Evolutionary conservation across 1,284 basidiomycete species (phyloP).

Genomic region (Cryptococcus deneoformans): DNA sequence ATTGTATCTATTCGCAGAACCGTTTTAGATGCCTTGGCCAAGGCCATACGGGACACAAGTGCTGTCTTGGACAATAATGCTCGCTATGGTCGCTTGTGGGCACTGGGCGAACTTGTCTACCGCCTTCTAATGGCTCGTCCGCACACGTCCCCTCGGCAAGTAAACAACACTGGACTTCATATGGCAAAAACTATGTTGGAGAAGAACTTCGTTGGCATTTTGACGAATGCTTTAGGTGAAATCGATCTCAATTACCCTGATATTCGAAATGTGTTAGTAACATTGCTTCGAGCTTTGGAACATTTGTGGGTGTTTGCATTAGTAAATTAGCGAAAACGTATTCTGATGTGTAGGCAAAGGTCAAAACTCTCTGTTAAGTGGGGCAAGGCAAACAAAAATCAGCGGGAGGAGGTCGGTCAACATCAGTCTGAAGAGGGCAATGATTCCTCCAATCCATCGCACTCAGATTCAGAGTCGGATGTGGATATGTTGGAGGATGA

Average conservation of each 20-base stretch:
- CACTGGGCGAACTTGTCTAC: constrained; percentile 82
- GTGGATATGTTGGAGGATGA: constrained; percentile 65
- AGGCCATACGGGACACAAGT: constrained; percentile 75
- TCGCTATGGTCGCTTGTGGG: constrained; percentile 85
- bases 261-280: constrained; percentile 76
- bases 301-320: constrained; percentile 62
- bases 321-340: background rate
- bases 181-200: constrained; percentile 98
- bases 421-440: constrained; percentile 33
- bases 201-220: constrained; percentile 88
- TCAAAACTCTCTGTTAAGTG: constrained; percentile 97
- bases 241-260: constrained; percentile 96
- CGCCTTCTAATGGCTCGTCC: constrained; percentile 76
- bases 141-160: constrained; percentile 56
- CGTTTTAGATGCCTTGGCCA: constrained; percentile 83
- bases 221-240: constrained; percentile 87
- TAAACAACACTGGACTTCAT: constrained; percentile 81
- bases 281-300: constrained; percentile 85
- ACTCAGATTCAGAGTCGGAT: constrained; percentile 56
- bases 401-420: constrained; percentile 59
- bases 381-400: constrained; percentile 70
- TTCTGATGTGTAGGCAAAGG: constrained; percentile 50
- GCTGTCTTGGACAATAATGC: constrained; percentile 65
- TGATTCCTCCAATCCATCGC: constrained; percentile 8
- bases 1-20: constrained; percentile 83